phyloP scores from a whole-genome alignment of 2,329 filamentous ascomycete species.

The Exophiala aquamarina region DNA sequence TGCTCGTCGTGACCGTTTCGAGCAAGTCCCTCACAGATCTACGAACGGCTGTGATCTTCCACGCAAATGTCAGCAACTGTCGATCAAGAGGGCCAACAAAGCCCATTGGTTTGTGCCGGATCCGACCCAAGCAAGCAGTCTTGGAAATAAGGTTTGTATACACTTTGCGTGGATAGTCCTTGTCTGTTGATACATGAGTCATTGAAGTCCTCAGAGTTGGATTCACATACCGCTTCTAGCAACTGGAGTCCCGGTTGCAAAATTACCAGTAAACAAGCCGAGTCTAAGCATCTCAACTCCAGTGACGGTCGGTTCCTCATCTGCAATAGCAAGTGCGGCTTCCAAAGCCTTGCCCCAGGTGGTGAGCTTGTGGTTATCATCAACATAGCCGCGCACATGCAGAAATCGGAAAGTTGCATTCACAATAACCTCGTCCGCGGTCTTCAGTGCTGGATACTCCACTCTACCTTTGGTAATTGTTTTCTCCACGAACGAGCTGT shows the following conservation, averaged over 20 bases:
- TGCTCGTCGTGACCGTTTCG: slow-evolving; percentile 75
- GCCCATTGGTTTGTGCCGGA: slow-evolving; percentile 80
- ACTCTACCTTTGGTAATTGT: slow-evolving; percentile 53
- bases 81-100: slow-evolving; percentile 94
- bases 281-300: slow-evolving; percentile 83
- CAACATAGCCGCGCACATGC: slow-evolving; percentile 81
- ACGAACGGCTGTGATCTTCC: slow-evolving; percentile 76
- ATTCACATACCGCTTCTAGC: slow-evolving; percentile 15
- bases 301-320: slow-evolving; percentile 76
- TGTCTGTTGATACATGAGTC: slow-evolving; percentile 51
- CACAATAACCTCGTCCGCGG: slow-evolving; percentile 70
- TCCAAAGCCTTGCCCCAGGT: slow-evolving; percentile 79
- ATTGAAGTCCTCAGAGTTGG: neutral
- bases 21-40: slow-evolving; percentile 77
- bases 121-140: slow-evolving; percentile 76
- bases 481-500: slow-evolving; percentile 67
- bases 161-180: slow-evolving; percentile 57
- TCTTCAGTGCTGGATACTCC: slow-evolving; percentile 39
- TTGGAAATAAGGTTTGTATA: slow-evolving; percentile 82
- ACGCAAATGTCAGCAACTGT: slow-evolving; percentile 82
- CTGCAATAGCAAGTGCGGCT: slow-evolving; percentile 63
- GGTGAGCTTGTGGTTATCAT: slow-evolving; percentile 75
- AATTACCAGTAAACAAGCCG: slow-evolving; percentile 71
- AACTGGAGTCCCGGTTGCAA: slow-evolving; percentile 47
- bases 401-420: slow-evolving; percentile 87